Percentiles rank a stretch among this genome's conserved stretches.
phyloP scores from a whole-genome alignment of 257 asterid genomes.

The Cruciata laevipes region DNA sequence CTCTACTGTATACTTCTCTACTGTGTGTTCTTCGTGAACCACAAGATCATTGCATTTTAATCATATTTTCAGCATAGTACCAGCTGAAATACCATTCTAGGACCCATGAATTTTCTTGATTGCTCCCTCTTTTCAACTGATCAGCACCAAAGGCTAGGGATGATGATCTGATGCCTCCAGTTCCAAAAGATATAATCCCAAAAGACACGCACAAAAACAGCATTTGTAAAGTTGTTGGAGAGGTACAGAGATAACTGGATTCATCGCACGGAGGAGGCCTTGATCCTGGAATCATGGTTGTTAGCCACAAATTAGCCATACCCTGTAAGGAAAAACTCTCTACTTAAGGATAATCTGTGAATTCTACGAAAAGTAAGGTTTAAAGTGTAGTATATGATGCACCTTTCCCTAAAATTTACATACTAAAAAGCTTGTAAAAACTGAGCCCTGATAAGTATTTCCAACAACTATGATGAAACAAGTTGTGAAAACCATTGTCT shows the following conservation, averaged over 20 bases:
- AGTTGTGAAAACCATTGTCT: no score
- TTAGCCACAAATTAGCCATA: conserved; percentile 46
- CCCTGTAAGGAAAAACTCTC: conserved; percentile 39
- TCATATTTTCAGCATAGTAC: no score
- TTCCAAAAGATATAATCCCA: conserved; percentile 62
- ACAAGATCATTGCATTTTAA: no score
- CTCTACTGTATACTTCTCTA: no score
- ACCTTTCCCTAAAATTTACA: neutral
- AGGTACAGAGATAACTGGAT: conserved; percentile 22
- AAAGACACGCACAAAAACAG: conserved; percentile 34
- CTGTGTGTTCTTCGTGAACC: no score
- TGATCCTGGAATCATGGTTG: conserved; percentile 46
- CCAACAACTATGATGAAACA: no score
- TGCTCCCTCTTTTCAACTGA: conserved; percentile 37
- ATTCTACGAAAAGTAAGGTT: neutral
- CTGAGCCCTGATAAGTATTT: neutral
- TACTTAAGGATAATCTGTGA: neutral
- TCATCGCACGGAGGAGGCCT: conserved; percentile 56
- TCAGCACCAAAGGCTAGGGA: conserved; percentile 68
- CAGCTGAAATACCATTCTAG: conserved; percentile 50
- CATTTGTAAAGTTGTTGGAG: conserved; percentile 38
- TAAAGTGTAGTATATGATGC: neutral
- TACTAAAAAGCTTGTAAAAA: neutral
- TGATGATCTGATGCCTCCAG: conserved; percentile 55
- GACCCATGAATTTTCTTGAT: conserved; percentile 10